Evolutionary conservation across 257 asterid genomes (phyloP), one percentile per base, ranked within the genome.

Genomic region (Pogostemon cablin): DNA sequence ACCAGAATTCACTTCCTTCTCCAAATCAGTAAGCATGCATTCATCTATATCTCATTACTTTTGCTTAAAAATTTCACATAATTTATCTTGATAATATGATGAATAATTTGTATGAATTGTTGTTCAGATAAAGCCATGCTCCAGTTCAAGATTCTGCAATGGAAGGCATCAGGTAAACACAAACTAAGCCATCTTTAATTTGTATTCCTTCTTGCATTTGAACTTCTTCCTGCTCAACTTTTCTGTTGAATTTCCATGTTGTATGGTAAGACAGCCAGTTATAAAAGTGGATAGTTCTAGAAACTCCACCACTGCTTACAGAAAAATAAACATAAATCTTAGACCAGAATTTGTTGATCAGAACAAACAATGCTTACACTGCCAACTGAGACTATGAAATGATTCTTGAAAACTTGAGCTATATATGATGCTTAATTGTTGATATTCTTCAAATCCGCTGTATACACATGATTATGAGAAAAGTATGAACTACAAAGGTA

Each of bases 121-220:
- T 62, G 71, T 57, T 38, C 87, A 87, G 88, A 79, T 75, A 34
- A 84, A 79, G 81, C 83, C 75, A 46, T 61, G 75, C 58, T 59
- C 84, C 50, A 65, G 65, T 70, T 56, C 87, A 42, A 71, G 77
- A 62, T 81, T 84, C 67, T 54, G 67, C 78, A 63, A 67, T 37
- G 77, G 75, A 72, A 69, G 58, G 54, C 73, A 75, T 61, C 84
- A 76, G 92, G 95, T 87, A 39, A 46, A 57, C 17, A 49, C 7
- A 46, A 9, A 63, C n/a, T 25, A 25, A 1, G 2, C 42, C 12
- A 6, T 65, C 10, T 47, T 52, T 15, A 32, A 52, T 52, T 35
- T 59, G 38, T 15, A 48, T 41, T n/a, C 15, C 34, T 41, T 11
- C 52, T 60, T 40, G 47, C 53, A 50, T n/a, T 12, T 50, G 56